These are phyloP conservation scores for Xylariaceae sp. DNA, from an alignment of 2,329 filamentous ascomycete genomes.

Conservation along the genomic window DNA sequence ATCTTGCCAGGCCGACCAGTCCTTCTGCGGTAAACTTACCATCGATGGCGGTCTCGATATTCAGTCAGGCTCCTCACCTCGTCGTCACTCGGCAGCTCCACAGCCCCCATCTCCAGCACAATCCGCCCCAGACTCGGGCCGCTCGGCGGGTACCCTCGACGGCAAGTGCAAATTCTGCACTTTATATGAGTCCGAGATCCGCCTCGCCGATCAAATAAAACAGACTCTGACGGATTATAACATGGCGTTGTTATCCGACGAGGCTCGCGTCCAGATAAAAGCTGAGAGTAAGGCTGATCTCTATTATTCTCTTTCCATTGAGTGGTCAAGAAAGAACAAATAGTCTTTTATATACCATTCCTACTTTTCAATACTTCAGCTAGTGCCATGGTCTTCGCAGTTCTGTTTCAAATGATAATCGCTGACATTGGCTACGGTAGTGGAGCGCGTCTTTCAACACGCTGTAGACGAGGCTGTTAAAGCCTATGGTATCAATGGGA, in stretches of 20 bases:
- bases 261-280: constrained; percentile 20
- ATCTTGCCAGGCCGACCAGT: constrained; percentile 20
- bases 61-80: constrained; percentile 11
- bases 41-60: constrained; percentile 17
- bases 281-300: constrained; percentile 23
- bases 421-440: constrained; percentile 17
- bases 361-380: not conserved
- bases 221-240: constrained; percentile 31
- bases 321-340: not conserved
- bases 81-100: constrained; percentile 15
- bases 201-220: constrained; percentile 30
- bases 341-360: not conserved
- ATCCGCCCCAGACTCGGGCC: constrained; percentile 4
- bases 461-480: constrained; percentile 30
- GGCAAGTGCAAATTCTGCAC: constrained; percentile 33
- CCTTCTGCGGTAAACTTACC: constrained; percentile 25
- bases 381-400: not conserved
- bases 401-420: not conserved
- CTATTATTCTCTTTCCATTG: not conserved
- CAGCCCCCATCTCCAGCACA: constrained; percentile 26
- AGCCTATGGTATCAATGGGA: constrained; percentile 27
- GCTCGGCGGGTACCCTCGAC: constrained; percentile 17
- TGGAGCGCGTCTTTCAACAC: constrained; percentile 29
- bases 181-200: constrained; percentile 28
- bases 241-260: constrained; percentile 29